Conservation (phyloP, 352 stramenopile genomes). For the Hyaloperonospora arabidopsidis region DNA sequence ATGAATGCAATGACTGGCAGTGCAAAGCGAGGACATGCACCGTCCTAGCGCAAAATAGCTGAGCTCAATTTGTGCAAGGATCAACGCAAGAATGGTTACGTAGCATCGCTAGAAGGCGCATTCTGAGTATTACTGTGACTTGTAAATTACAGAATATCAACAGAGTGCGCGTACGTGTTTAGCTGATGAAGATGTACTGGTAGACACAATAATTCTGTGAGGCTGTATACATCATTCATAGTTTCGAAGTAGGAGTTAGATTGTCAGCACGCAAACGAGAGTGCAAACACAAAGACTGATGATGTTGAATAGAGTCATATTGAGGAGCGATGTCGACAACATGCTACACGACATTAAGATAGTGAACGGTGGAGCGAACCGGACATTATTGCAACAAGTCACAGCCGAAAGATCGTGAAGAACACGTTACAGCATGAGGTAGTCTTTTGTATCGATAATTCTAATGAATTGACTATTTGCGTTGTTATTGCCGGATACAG, state of each 20-base stretch:
- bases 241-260: constrained; percentile 36
- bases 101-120: constrained; percentile 80
- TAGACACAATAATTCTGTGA: no score
- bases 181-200: constrained; percentile 27
- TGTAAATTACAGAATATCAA: constrained; percentile 83
- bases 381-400: constrained; percentile 75
- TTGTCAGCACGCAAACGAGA: no score
- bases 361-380: constrained; percentile 46
- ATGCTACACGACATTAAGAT: no score
- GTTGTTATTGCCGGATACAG: no score
- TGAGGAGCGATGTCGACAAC: no score
- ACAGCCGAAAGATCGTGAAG: constrained; percentile 83
- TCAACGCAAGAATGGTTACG: constrained; percentile 86
- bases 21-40: constrained; percentile 95
- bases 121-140: constrained; percentile 84
- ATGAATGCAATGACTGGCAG: constrained; percentile 88
- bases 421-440: constrained; percentile 50
- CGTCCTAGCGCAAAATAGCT: constrained; percentile 86
- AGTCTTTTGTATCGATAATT: constrained; percentile 36
- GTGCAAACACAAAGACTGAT: no score
- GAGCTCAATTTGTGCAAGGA: constrained; percentile 92
- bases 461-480: constrained; percentile 64
- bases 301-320: no score
- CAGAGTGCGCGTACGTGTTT: constrained; percentile 89
- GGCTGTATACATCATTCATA: constrained; percentile 19